A percentile compares a stretch with the other conserved stretches of the same genome.
phyloP scores from a whole-genome alignment of 192 early-diverging fungal species.

The Backusella tarrabulga region DNA sequence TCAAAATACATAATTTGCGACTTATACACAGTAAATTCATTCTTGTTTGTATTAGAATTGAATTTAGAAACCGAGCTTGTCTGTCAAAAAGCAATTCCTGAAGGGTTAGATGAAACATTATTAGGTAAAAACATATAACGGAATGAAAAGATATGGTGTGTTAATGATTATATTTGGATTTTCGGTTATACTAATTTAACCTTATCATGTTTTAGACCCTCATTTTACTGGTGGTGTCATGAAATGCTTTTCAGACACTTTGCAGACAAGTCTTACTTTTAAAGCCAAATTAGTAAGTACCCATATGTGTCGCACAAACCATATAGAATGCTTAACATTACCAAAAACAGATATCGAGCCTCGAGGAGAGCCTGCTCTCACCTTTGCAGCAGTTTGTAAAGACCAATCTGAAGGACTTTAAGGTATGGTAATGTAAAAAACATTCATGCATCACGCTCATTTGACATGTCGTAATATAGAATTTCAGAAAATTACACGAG shows the following conservation, averaged over 20 bases:
- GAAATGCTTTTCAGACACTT: conserved; percentile 44
- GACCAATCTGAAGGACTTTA: conserved; percentile 68
- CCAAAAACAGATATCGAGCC: conserved; percentile 46
- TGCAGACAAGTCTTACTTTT: conserved; percentile 53
- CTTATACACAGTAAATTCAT: not conserved
- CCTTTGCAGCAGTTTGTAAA: conserved; percentile 64
- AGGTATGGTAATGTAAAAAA: conserved; percentile 37
- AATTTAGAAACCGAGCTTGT: conserved; percentile 35
- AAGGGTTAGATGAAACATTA: conserved; percentile 30
- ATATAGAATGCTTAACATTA: not conserved
- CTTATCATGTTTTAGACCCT: conserved; percentile 27
- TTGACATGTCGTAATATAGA: conserved; percentile 17
- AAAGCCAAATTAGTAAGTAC: conserved; percentile 46
- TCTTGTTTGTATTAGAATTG: conserved; percentile 28
- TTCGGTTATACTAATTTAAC: conserved; percentile 7
- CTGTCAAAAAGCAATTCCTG: conserved; percentile 31
- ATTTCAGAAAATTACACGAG: conserved; percentile 45
- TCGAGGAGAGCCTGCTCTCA: conserved; percentile 58
- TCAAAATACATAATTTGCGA: not conserved
- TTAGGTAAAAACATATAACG: conserved; percentile 28
- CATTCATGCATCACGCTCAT: not conserved
- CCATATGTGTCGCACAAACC: not conserved
- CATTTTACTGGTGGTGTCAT: conserved; percentile 50
- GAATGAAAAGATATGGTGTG: conserved; percentile 7
- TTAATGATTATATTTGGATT: not conserved